Evolutionary conservation across 2,329 filamentous ascomycete species (phyloP).

Genomic region (Periconia sp.): DNA sequence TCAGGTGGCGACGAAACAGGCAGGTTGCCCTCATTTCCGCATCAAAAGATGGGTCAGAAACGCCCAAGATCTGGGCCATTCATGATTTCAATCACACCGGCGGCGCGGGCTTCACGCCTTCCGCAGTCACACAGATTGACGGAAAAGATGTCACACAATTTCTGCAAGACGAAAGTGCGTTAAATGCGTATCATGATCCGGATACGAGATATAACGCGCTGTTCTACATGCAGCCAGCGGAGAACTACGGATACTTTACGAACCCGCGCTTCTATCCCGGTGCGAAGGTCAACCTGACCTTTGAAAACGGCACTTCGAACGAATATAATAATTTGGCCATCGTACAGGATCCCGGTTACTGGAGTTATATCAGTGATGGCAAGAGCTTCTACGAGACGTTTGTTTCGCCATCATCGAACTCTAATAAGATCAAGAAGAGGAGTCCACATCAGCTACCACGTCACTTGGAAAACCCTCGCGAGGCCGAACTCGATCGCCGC

Average conservation of each 20-base stretch:
- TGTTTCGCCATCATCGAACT: constrained; percentile 18
- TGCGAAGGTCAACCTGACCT: constrained; percentile 34
- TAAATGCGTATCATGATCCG: constrained; percentile 46
- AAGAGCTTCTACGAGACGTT: constrained; percentile 50
- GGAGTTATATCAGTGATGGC: constrained; percentile 42
- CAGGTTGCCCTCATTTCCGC: constrained; percentile 38
- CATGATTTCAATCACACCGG: constrained; percentile 39
- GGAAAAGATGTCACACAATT: constrained; percentile 43
- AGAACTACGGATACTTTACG: constrained; percentile 36
- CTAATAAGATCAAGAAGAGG: constrained; percentile 29
- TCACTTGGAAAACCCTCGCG: constrained; percentile 35
- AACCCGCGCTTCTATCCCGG: constrained; percentile 43
- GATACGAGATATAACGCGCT: constrained; percentile 50
- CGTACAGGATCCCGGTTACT: constrained; percentile 26
- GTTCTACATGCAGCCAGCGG: constrained; percentile 43
- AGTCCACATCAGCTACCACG: constrained; percentile 29
- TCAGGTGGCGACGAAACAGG: constrained; percentile 38
- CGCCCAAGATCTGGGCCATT: constrained; percentile 38
- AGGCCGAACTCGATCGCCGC: constrained; percentile 31
- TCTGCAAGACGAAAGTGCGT: constrained; percentile 37
- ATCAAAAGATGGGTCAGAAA: constrained; percentile 34
- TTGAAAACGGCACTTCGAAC: constrained; percentile 43
- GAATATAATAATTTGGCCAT: constrained; percentile 39
- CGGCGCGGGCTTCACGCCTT: constrained; percentile 27
- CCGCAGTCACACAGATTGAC: constrained; percentile 47